A percentile compares a stretch with the other conserved stretches of the same genome.
These are phyloP conservation scores for Biscogniauxia mediterranea DNA, from an alignment of 2,329 filamentous ascomycete genomes.

Conservation along the genomic window DNA sequence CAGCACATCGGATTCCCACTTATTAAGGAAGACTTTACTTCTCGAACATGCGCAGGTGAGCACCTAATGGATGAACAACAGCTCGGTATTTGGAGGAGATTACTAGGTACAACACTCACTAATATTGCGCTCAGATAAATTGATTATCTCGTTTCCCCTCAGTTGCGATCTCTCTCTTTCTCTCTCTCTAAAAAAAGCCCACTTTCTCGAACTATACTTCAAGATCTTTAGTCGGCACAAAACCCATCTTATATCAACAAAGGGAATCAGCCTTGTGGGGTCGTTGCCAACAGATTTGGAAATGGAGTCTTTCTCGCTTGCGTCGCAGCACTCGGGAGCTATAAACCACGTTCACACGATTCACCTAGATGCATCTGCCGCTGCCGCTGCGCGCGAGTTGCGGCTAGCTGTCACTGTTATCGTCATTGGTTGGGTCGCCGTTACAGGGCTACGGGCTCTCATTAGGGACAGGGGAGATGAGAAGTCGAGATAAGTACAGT, in stretches of 20 bases:
- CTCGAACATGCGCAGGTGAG: no score
- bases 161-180: no score
- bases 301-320: slow-evolving; percentile 37
- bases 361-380: slow-evolving; percentile 28
- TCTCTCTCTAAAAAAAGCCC: no score
- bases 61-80: no score
- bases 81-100: no score
- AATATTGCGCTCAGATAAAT: no score
- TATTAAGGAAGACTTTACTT: neutral
- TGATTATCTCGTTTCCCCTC: no score
- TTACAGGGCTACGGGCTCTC: slow-evolving; percentile 29
- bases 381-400: slow-evolving; percentile 30
- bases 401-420: slow-evolving; percentile 30
- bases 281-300: neutral
- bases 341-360: slow-evolving; percentile 35
- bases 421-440: slow-evolving; percentile 34
- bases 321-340: slow-evolving; percentile 34
- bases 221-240: no score
- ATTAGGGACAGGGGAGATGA: slow-evolving; percentile 10
- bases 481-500: neutral
- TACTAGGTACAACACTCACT: no score
- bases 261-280: no score
- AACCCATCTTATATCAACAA: no score
- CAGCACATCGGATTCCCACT: neutral
- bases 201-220: no score